These are phyloP conservation scores for Pseudoturritis turrita DNA, from an alignment of 345 rosid species.

Conservation along the genomic window DNA sequence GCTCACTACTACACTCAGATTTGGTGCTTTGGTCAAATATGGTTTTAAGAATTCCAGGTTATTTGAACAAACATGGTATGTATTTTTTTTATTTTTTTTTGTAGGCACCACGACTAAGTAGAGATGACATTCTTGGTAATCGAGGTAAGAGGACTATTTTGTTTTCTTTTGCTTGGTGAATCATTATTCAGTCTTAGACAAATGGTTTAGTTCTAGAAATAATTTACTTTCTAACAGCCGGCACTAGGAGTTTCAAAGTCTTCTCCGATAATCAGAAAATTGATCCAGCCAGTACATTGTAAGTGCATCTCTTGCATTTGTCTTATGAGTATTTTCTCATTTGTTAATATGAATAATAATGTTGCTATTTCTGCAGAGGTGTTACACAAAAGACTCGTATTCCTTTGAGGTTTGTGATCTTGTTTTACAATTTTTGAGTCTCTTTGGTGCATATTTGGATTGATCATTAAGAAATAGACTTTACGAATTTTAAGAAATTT, in stretches of 20 bases:
- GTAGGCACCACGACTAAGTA: constrained; percentile 26
- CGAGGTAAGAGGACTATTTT: constrained; percentile 12
- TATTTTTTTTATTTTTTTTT: neutral
- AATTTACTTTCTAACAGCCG: constrained; percentile 28
- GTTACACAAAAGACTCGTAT: constrained; percentile 14
- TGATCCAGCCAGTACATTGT: constrained; percentile 35
- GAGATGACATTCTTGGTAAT: constrained; percentile 15
- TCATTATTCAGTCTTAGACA: neutral
- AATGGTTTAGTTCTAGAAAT: neutral
- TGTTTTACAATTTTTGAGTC: neutral
- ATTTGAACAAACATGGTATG: no score
- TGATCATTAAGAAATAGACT: neutral
- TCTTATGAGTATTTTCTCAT: neutral
- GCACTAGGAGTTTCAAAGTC: constrained; percentile 39
- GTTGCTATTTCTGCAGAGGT: constrained; percentile 16
- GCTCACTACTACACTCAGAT: neutral
- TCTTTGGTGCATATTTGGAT: neutral
- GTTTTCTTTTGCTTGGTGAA: neutral
- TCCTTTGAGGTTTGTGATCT: constrained; percentile 24
- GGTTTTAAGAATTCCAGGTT: no score
- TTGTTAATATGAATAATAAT: neutral
- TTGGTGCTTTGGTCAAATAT: no score
- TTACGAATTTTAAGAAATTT: neutral
- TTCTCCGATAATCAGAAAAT: constrained; percentile 39
- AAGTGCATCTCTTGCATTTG: constrained; percentile 25